Conservation (phyloP, 2,329 filamentous ascomycete genomes). For the Pseudogymnoascus sp. region DNA sequence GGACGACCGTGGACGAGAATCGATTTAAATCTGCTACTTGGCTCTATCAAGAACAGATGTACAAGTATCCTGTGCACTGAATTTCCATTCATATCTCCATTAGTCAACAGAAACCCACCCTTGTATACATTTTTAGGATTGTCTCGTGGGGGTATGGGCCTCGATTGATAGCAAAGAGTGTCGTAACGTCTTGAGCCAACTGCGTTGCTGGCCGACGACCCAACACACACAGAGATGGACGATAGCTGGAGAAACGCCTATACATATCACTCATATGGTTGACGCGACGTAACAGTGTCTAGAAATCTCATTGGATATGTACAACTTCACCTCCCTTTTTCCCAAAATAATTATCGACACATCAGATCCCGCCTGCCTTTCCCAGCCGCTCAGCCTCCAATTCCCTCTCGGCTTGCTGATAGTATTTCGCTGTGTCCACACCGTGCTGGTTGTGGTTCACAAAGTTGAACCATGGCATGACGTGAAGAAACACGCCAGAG, state of each 20-base stretch:
- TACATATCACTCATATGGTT: neutral
- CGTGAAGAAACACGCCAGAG: slow-evolving; percentile 71
- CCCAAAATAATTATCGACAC: slow-evolving; percentile 3
- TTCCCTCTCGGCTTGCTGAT: slow-evolving; percentile 87
- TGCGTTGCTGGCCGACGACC: neutral
- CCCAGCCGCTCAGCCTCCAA: slow-evolving; percentile 61
- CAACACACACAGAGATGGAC: neutral
- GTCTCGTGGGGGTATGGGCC: neutral
- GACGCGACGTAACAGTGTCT: neutral
- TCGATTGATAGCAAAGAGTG: neutral
- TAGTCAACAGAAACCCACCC: neutral
- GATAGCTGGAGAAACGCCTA: neutral
- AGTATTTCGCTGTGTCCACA: slow-evolving; percentile 98
- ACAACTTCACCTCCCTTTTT: slow-evolving; percentile 3
- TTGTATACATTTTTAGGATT: neutral
- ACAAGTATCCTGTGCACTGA: neutral
- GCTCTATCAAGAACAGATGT: neutral
- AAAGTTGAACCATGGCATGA: slow-evolving; percentile 96
- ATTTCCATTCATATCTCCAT: neutral
- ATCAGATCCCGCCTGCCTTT: slow-evolving; percentile 1
- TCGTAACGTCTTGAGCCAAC: neutral
- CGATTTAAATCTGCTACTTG: neutral
- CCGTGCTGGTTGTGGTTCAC: slow-evolving; percentile 95
- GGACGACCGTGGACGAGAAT: neutral
- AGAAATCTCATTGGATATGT: slow-evolving; percentile 6